Conservation (phyloP, 2,329 filamentous ascomycete species). For the Coniochaeta sp. region DNA sequence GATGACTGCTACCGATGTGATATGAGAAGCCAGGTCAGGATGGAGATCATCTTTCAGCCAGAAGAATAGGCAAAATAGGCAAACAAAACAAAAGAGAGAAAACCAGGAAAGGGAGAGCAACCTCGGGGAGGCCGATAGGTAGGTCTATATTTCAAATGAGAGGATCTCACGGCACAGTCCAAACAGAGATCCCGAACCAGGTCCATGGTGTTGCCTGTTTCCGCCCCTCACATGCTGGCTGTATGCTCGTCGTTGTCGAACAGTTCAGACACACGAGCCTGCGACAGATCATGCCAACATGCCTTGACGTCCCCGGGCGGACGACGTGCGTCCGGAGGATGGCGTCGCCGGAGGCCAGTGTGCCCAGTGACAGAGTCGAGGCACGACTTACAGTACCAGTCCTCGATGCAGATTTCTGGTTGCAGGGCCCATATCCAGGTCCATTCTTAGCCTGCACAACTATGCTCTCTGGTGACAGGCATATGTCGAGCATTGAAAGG, state of each 20-base stretch:
- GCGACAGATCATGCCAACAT: background rate
- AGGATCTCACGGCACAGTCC: background rate
- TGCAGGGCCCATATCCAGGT: background rate
- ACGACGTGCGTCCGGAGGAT: background rate
- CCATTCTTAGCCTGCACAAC: background rate
- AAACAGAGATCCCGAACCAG: background rate
- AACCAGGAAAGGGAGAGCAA: background rate
- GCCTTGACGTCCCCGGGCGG: background rate
- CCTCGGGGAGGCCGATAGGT: background rate
- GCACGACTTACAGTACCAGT: background rate
- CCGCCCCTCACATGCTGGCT: background rate
- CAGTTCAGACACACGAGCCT: background rate
- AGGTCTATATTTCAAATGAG: background rate
- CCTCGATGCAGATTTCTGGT: background rate
- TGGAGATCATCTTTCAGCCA: slow-evolving; percentile 4
- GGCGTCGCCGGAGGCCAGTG: background rate
- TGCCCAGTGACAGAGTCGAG: background rate
- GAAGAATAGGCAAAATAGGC: background rate
- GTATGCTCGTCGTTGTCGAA: background rate
- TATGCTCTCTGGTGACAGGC: background rate
- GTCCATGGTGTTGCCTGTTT: background rate
- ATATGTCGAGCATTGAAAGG: background rate
- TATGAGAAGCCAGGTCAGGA: background rate
- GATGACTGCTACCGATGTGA: background rate
- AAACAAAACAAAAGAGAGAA: background rate